Evolutionary conservation across 2,329 filamentous ascomycete species (phyloP).

Genomic region (Lasiodiplodia hormozganensis): DNA sequence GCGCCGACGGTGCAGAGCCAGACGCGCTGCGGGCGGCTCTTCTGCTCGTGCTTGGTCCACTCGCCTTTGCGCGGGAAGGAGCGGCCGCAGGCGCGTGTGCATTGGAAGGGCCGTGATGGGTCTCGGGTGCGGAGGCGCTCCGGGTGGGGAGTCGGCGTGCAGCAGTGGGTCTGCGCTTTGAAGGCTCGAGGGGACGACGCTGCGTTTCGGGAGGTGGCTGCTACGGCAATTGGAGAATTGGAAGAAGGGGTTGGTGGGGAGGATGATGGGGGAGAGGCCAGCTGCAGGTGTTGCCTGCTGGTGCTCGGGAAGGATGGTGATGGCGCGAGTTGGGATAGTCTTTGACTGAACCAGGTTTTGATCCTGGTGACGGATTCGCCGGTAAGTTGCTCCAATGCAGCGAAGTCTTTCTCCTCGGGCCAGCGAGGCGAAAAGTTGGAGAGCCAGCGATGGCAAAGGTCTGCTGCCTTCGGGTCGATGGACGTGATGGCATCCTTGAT

Average conservation of each 20-base stretch:
- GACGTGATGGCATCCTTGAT: neutral
- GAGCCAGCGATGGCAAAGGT: conserved; percentile 11
- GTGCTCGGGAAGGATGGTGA: neutral
- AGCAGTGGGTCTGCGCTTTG: neutral
- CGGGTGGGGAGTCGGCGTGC: neutral
- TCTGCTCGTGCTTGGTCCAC: conserved; percentile 17
- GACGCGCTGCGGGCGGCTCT: conserved; percentile 8
- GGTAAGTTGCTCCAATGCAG: conserved; percentile 1
- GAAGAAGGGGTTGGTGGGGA: neutral
- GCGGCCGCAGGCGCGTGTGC: conserved; percentile 2
- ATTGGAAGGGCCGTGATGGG: conserved; percentile 2
- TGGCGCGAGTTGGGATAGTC: neutral
- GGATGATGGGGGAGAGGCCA: neutral
- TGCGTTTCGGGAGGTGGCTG: neutral
- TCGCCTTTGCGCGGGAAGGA: conserved; percentile 11
- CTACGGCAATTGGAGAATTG: neutral
- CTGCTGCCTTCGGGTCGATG: conserved; percentile 5
- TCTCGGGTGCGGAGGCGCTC: neutral
- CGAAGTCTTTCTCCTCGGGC: conserved; percentile 18
- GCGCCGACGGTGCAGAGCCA: conserved; percentile 7
- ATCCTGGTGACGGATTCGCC: neutral
- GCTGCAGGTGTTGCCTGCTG: neutral
- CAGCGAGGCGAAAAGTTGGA: neutral
- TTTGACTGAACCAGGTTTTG: conserved; percentile 9
- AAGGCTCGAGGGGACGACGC: neutral